phyloP scores from a whole-genome alignment of 164 flowering plant genomes.

The Warburgia ugandensis region DNA sequence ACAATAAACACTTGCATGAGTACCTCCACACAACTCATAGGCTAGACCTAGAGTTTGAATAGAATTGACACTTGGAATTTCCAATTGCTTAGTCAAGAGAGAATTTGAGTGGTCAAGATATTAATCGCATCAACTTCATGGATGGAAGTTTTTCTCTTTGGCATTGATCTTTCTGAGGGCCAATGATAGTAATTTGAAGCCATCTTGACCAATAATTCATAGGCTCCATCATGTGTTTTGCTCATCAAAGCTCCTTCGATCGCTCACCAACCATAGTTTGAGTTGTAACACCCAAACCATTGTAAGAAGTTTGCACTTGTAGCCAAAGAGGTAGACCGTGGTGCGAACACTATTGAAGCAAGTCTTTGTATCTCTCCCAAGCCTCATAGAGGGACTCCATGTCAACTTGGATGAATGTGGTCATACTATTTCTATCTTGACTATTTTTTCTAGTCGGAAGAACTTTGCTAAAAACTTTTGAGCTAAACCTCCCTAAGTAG shows the following conservation, averaged over 20 bases:
- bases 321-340: constrained; percentile 2
- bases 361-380: constrained; percentile 12
- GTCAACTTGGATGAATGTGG: neutral
- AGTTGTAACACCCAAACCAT: neutral
- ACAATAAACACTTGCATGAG: neutral
- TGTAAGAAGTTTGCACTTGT: neutral
- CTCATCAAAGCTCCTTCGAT: constrained; percentile 1
- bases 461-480: constrained; percentile 4
- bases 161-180: constrained; percentile 6
- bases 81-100: too few species aligned
- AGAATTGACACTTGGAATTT: too few species aligned
- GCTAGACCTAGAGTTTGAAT: neutral
- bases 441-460: neutral
- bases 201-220: constrained; percentile 2
- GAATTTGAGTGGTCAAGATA: too few species aligned
- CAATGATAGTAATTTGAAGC: constrained; percentile 9
- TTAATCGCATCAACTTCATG: too few species aligned
- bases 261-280: neutral
- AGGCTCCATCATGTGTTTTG: constrained; percentile 3
- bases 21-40: neutral
- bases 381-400: constrained; percentile 6
- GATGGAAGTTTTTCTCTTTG: constrained; percentile 1
- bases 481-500: constrained; percentile 3
- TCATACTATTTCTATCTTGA: constrained; percentile 1
- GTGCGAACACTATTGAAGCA: constrained; percentile 3